These are phyloP conservation scores for Akanthomyces muscarius DNA, from an alignment of 2,329 filamentous ascomycete genomes.

Conservation along the genomic window DNA sequence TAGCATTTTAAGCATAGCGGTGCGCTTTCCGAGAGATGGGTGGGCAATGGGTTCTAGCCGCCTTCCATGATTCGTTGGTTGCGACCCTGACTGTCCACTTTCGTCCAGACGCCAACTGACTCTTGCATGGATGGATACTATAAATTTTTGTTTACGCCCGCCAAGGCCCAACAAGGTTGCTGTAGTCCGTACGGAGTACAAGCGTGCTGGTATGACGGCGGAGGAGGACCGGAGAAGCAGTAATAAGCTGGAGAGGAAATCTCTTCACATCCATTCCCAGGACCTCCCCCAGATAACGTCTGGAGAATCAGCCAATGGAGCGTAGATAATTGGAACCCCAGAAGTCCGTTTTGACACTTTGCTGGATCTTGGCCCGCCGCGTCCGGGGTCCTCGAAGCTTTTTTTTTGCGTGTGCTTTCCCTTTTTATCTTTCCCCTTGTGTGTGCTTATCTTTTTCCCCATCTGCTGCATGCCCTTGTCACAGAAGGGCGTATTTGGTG, in stretches of 20 bases:
- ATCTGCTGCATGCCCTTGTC: neutral
- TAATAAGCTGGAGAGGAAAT: neutral
- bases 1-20: conserved; percentile 4
- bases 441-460: neutral
- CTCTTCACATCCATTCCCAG: neutral
- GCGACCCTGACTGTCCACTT: conserved; percentile 1
- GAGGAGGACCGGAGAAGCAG: neutral
- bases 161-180: neutral
- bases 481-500: neutral
- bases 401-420: neutral
- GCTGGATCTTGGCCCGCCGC: conserved; percentile 6
- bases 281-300: neutral
- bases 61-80: conserved; percentile 3
- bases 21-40: neutral
- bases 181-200: no score
- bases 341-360: neutral
- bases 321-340: neutral
- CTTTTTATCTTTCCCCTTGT: neutral
- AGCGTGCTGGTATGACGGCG: neutral
- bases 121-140: neutral
- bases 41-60: neutral
- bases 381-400: conserved; percentile 4
- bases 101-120: neutral
- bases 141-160: neutral
- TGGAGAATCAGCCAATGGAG: neutral